Evolutionary conservation across 805 yeast species (phyloP).

Genomic region (Candida vaughaniae): DNA sequence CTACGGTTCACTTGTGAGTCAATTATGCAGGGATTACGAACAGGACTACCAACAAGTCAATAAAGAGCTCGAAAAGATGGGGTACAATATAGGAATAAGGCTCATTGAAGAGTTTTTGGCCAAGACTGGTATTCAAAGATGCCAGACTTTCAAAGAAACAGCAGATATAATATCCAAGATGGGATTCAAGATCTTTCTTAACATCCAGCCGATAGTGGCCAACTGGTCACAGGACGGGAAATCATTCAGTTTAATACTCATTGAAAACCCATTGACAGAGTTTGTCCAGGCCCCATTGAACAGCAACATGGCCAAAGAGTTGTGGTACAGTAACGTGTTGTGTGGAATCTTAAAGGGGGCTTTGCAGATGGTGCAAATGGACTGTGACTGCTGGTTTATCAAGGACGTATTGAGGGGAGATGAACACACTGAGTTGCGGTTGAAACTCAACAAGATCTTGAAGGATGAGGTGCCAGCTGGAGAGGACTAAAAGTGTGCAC

Average conservation of each 20-base stretch:
- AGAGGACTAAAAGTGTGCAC: conserved; percentile 72
- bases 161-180: conserved; percentile 82
- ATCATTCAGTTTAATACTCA: conserved; percentile 67
- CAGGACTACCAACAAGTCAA: conserved; percentile 79
- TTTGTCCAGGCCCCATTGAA: conserved; percentile 90
- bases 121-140: conserved; percentile 80
- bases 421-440: conserved; percentile 72
- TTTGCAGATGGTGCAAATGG: conserved; percentile 92
- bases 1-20: conserved; percentile 91
- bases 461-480: conserved; percentile 98
- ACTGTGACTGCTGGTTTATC: conserved; percentile 78
- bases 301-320: conserved; percentile 60
- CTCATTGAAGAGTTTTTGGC: conserved; percentile 92
- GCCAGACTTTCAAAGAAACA: conserved; percentile 76
- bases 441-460: conserved; percentile 66
- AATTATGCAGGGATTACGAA: conserved; percentile 79
- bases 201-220: conserved; percentile 71
- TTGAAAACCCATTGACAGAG: conserved; percentile 89
- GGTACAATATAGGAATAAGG: conserved; percentile 89
- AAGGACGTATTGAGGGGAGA: conserved; percentile 84
- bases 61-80: conserved; percentile 85
- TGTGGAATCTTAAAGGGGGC: conserved; percentile 92
- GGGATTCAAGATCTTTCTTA: conserved; percentile 88
- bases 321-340: conserved; percentile 91
- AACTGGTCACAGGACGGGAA: conserved; percentile 78